Evolutionary conservation across 2,329 filamentous ascomycete genomes (phyloP), one percentile per base, ranked within the genome.

Genomic region (Drechslerella coelobrocha): DNA sequence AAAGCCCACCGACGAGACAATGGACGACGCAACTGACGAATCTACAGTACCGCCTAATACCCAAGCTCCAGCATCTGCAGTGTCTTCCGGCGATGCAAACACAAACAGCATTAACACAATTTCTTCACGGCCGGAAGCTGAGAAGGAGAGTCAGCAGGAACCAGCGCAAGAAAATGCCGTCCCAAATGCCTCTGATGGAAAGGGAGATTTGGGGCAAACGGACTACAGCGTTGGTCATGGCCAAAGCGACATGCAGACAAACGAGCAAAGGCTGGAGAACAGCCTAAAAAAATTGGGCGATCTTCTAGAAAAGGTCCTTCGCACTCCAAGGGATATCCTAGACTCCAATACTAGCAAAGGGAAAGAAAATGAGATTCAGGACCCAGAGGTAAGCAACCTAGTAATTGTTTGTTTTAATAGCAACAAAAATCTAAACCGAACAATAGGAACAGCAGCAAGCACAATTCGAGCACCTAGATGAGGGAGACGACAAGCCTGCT

Each of bases 281-380:
- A 90, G 92, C 0, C 96, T 97, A 83, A 94, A 94, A 81, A 95
- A 96, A 77, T 85, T 99, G 27, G 94, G 94, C 21, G 92, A 99
- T 80, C 89, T 91, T 4, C 83, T 99, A 29, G 92, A 97, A 78
- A 86, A 89, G 75, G 99, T 92, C 91, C 92, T 97, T 78, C 86
- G 90, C 66, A 90, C 92, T 76, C 90, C 95, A 76, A 86, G 86
- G 50, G 89, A 96, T 72, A 97, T 99, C 75, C 82, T 85, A 77
- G 84, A 89, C 65, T 80, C 84, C 1, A 81, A 86, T 59, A 62
- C 68, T 80, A 85, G 53, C 80, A 84, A 87, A 19, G 83, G 86
- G 50, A 81, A 83, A 10, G 79, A 83, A 19, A 82, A 84, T 29
- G 79, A 85, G 73, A 80, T 73, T 31, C 82, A 55, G 77, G 72